Conservation (phyloP, 1,139 yeast genomes). For the Sugiyamaella pinicola region DNA sequence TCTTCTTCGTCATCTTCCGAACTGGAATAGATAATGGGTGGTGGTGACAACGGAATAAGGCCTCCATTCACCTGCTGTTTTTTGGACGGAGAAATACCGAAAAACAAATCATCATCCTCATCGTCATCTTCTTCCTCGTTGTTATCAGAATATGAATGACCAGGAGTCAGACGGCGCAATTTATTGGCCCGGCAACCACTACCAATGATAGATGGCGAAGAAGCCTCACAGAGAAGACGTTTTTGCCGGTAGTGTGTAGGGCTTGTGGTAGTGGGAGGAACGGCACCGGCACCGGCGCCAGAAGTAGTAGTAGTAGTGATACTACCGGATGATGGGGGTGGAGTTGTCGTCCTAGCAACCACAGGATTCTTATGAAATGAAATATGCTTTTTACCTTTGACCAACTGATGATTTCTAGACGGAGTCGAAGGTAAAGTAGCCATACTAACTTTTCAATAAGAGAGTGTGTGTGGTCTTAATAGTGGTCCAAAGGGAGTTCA, state of each 20-base stretch:
- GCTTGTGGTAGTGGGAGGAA: neutral
- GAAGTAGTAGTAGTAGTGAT: too few species aligned
- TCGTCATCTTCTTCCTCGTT: constrained; percentile 28
- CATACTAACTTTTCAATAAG: constrained; percentile 1
- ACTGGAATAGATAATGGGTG: constrained; percentile 19
- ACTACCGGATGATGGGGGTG: too few species aligned
- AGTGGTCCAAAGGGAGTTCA: neutral
- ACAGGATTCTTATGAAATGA: constrained; percentile 13
- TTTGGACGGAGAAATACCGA: constrained; percentile 20
- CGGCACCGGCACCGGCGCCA: neutral
- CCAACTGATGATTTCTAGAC: neutral
- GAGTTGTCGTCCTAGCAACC: constrained; percentile 18
- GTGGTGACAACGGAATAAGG: constrained; percentile 23
- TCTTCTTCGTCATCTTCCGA: constrained; percentile 22
- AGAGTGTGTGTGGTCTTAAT: neutral
- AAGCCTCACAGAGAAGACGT: constrained; percentile 15
- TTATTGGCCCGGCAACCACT: constrained; percentile 16
- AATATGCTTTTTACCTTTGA: constrained; percentile 16
- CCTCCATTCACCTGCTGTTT: constrained; percentile 2
- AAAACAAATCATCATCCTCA: constrained; percentile 27
- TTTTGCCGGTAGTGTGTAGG: neutral
- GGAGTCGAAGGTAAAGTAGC: constrained; percentile 13
- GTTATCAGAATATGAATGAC: constrained; percentile 22
- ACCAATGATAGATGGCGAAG: neutral
- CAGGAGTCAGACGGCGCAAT: constrained; percentile 21